Percentiles rank a stretch among this genome's conserved stretches.
Conservation (phyloP, 768 basidiomycete genomes). For the Boletus speciosus region DNA sequence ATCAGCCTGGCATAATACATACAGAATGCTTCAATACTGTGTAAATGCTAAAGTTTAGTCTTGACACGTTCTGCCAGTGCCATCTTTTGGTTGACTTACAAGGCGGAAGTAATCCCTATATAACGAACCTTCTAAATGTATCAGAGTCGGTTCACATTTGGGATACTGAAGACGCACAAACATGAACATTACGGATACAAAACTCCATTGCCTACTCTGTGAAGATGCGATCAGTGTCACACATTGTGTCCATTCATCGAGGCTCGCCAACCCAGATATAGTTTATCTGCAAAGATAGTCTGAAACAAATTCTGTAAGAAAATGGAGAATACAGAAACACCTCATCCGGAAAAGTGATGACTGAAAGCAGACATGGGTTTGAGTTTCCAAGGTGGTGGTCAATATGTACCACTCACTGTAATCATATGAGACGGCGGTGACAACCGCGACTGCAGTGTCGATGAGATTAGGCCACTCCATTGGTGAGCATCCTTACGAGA, state of each 20-base stretch:
- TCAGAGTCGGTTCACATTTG: not conserved
- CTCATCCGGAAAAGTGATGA: constrained; percentile 17
- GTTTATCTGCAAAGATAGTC: constrained; percentile 7
- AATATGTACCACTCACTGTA: constrained; percentile 12
- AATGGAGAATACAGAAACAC: not conserved
- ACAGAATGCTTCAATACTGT: constrained; percentile 11
- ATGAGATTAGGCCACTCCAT: not conserved
- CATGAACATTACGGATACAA: constrained; percentile 11
- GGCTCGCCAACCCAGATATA: constrained; percentile 17
- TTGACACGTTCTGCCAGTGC: not conserved
- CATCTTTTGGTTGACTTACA: constrained; percentile 7
- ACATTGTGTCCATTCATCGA: not conserved
- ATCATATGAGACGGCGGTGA: constrained; percentile 17
- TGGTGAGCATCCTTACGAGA: constrained; percentile 1
- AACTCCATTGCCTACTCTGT: constrained; percentile 17
- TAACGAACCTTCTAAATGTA: constrained; percentile 17
- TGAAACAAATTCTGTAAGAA: not conserved
- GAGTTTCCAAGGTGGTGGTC: not conserved
- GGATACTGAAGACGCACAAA: constrained; percentile 10
- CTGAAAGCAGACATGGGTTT: constrained; percentile 1
- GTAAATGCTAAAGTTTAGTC: not conserved
- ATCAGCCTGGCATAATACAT: not conserved
- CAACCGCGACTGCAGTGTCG: constrained; percentile 6
- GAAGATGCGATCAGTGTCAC: not conserved
- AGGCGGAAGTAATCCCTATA: not conserved